Conservation (phyloP, 1,139 yeast species). For the Yamadazyma aaseri region DNA sequence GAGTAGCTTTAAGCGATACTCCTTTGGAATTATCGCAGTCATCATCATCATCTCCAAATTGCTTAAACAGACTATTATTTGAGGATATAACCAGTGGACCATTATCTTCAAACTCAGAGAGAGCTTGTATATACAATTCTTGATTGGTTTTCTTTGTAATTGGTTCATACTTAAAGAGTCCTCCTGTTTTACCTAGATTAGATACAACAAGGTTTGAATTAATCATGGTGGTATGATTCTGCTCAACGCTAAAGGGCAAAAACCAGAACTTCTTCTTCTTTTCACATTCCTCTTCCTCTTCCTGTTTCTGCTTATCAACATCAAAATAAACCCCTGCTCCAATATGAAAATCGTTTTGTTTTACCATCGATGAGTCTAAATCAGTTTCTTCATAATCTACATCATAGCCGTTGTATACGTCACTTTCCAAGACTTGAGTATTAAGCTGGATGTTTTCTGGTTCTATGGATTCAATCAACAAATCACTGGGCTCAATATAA, state of each 20-base stretch:
- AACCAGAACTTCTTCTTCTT: slow-evolving; percentile 19
- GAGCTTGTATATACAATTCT: neutral
- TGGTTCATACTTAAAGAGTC: slow-evolving; percentile 11
- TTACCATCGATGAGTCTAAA: slow-evolving; percentile 1
- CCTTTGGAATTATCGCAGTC: slow-evolving; percentile 3
- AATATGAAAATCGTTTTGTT: slow-evolving; percentile 10
- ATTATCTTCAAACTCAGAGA: neutral
- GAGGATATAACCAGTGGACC: neutral
- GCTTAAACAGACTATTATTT: slow-evolving; percentile 6
- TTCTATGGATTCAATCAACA: slow-evolving; percentile 8
- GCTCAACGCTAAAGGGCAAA: slow-evolving; percentile 13
- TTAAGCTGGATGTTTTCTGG: slow-evolving; percentile 1
- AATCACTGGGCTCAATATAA: slow-evolving; percentile 12
- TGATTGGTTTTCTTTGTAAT: neutral
- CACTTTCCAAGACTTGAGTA: slow-evolving; percentile 1
- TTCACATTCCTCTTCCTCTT: slow-evolving; percentile 9
- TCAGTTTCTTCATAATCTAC: slow-evolving; percentile 5
- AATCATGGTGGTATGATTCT: slow-evolving; percentile 9
- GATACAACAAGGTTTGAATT: slow-evolving; percentile 13
- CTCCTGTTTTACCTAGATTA: slow-evolving; percentile 9
- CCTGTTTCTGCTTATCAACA: slow-evolving; percentile 7
- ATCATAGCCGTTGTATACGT: slow-evolving; percentile 10
- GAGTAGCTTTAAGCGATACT: neutral
- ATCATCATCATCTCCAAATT: slow-evolving; percentile 9
- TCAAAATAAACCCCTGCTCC: slow-evolving; percentile 16